Percentiles rank a stretch among this genome's conserved stretches.
These are phyloP conservation scores for Fraxinus dipetala DNA, from an alignment of 305 asterid species.

Conservation along the genomic window DNA sequence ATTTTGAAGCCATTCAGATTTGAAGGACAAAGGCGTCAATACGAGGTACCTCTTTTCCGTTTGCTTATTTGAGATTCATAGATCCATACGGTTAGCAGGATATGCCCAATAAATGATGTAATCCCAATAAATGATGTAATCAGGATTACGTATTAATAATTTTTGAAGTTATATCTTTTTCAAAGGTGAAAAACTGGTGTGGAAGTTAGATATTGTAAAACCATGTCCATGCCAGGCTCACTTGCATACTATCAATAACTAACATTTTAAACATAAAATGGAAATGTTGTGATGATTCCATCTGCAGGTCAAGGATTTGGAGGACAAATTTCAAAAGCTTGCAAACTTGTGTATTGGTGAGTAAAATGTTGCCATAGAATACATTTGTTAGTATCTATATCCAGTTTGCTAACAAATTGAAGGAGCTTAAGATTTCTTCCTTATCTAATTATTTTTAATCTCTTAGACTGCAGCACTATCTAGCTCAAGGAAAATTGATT, in stretches of 20 bases:
- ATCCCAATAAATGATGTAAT: constrained; percentile 12
- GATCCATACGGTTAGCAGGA: background rate
- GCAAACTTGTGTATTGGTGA: constrained; percentile 73
- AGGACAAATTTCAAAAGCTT: constrained; percentile 59
- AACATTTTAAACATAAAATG: constrained; percentile 16
- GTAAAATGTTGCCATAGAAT: constrained; percentile 30
- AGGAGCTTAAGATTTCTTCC: constrained; percentile 11
- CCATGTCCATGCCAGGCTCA: constrained; percentile 15
- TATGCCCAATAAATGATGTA: constrained; percentile 11
- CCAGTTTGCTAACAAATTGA: constrained; percentile 9
- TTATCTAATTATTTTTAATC: background rate
- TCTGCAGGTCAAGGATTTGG: constrained; percentile 76
- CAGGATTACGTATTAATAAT: constrained; percentile 8
- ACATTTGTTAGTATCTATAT: constrained; percentile 15
- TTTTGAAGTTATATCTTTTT: constrained; percentile 14
- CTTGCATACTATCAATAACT: constrained; percentile 4
- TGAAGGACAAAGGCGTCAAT: constrained; percentile 90
- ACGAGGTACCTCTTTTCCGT: constrained; percentile 51
- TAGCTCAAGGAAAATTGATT: constrained; percentile 13
- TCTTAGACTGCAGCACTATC: constrained; percentile 1
- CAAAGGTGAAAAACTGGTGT: constrained; percentile 11
- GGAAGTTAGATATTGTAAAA: constrained; percentile 16
- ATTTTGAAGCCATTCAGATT: constrained; percentile 90
- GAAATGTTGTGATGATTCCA: constrained; percentile 17
- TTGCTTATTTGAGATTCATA: constrained; percentile 8